Base-by-base conservation (phyloP, 257 asterid species). In the Jacaranda copaia region DNA sequence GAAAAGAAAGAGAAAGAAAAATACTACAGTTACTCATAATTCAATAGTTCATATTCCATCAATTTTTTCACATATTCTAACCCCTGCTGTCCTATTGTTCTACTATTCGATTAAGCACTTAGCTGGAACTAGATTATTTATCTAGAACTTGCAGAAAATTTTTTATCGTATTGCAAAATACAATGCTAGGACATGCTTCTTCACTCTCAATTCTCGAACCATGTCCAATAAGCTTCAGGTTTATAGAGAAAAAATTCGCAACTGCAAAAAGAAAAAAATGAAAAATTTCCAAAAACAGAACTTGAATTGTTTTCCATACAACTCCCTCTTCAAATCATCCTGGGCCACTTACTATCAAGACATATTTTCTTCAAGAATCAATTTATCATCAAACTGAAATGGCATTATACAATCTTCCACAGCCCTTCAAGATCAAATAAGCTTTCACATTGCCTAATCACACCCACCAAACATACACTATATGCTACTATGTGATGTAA, bases 281-380 rank as follows among this genome's bases (percentile, higher is more conserved):
- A 61, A 46, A 48, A 62, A 35, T 8, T 39, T 19, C 19, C 51
- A n/a, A 57, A 40, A 59, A 61, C 40, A 62, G 48, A 80, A 40
- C 48, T 40, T 42, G 38, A 66, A 56, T 49, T 59, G 10, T 10
- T 35, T 4, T 40, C 38, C 52, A 70, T 20, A 38, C 1, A 65
- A 65, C 35, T 16, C 49, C 61, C 64, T 45, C 68, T 55, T 32
- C 10, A 18, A 69, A 68, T 40, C 60, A 66, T 51, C 9, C 32
- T 48, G 19, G 39, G 19, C 73, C 52, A 53, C 52, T 68, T 0
- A 32, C 11, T 6, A 60, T 32, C 18, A 13, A 36, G 3, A 46
- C 63, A 58, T 5, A 18, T 52, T 45, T 58, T 38, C 82, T 4
- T 55, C 75, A 63, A 78, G 68, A 70, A 64, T 42, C 77, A 75